These are phyloP conservation scores for Phytopythium chamaehyphon DNA, from an alignment of 352 stramenopile species.

Conservation along the genomic window DNA sequence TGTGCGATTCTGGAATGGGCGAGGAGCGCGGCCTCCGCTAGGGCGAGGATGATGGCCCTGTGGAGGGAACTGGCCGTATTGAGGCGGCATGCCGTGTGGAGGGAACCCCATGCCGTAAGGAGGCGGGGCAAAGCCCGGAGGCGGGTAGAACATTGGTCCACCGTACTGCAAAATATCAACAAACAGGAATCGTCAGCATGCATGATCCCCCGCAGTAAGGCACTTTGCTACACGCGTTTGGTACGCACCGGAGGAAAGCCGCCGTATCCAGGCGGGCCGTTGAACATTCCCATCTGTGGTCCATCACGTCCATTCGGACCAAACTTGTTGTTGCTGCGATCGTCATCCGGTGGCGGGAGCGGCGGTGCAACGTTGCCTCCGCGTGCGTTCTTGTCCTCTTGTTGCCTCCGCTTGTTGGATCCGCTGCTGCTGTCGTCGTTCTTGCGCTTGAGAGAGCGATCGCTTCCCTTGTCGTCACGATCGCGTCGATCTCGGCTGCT, in stretches of 20 bases:
- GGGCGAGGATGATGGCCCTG: constrained; percentile 15
- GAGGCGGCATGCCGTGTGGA: constrained; percentile 43
- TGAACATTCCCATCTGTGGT: constrained; percentile 44
- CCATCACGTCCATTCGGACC: constrained; percentile 18
- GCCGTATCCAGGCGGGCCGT: constrained; percentile 60
- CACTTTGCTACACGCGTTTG: too few relatives aligned
- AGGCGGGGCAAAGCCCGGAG: constrained; percentile 58
- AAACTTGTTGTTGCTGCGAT: constrained; percentile 17
- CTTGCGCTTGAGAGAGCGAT: constrained; percentile 3
- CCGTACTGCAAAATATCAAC: constrained; percentile 44
- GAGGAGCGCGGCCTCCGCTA: constrained; percentile 28
- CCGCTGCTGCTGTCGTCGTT: constrained; percentile 10
- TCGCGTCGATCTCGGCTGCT: constrained; percentile 14
- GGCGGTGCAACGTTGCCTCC: constrained; percentile 17
- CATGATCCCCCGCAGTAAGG: too few relatives aligned
- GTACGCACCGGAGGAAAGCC: constrained; percentile 58
- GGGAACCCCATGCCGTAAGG: constrained; percentile 74
- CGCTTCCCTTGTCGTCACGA: constrained; percentile 16
- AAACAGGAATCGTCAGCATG: too few relatives aligned
- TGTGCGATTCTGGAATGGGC: constrained; percentile 75
- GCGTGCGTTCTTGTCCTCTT: constrained; percentile 5
- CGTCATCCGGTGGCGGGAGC: constrained; percentile 23
- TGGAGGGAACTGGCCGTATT: constrained; percentile 23
- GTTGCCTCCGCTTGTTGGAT: constrained; percentile 22
- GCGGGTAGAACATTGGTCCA: constrained; percentile 71